Conservation (phyloP, 2,329 filamentous ascomycete genomes). For the Exophiala viscosa region DNA sequence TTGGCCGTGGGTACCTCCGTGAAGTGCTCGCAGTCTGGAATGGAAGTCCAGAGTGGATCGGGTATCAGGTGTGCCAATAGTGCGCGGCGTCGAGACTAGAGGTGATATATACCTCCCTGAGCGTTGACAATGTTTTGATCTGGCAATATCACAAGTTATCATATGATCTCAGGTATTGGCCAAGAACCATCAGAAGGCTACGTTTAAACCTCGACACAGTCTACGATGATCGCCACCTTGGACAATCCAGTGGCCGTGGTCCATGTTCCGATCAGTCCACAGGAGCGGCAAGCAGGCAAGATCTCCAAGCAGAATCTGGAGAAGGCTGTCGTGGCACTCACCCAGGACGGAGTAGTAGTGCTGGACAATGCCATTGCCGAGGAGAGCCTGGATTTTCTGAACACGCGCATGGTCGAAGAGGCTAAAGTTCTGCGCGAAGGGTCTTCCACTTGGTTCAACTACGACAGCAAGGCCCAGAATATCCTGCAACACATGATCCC, state of each 20-base stretch:
- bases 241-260: background rate
- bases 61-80: background rate
- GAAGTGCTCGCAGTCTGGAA: background rate
- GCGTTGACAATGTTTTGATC: conserved; percentile 1
- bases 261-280: conserved; percentile 5
- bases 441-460: conserved; percentile 30
- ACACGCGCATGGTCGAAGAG: conserved; percentile 53
- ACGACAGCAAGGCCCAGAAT: conserved; percentile 34
- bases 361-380: conserved; percentile 25
- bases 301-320: conserved; percentile 11
- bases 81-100: background rate
- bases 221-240: conserved; percentile 2
- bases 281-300: conserved; percentile 1
- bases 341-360: conserved; percentile 35
- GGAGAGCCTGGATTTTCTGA: conserved; percentile 41
- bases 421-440: conserved; percentile 31
- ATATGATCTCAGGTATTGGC: background rate
- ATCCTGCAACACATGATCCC: conserved; percentile 35
- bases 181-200: background rate
- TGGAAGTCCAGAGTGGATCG: background rate
- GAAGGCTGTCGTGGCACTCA: conserved; percentile 7
- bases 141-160: background rate
- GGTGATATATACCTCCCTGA: conserved; percentile 9
- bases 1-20: background rate
- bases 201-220: background rate